Percentiles rank a stretch among this genome's conserved stretches.
Conservation (phyloP, 345 rosid genomes). For the Eucalyptus tenuipes region DNA sequence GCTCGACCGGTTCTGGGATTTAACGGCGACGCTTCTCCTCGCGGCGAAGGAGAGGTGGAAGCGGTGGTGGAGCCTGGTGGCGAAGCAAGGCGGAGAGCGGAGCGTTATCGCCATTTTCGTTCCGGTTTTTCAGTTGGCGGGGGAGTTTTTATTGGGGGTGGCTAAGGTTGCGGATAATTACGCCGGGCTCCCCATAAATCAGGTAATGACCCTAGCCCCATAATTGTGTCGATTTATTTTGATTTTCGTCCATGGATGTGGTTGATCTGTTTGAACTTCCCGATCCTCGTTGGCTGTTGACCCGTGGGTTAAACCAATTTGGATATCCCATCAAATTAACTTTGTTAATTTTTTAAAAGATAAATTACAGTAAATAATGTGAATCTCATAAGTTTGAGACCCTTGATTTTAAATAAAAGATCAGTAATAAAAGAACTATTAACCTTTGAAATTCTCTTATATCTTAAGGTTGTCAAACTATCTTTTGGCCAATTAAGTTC, state of each 20-base stretch:
- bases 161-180: not conserved
- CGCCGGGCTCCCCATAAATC: not conserved
- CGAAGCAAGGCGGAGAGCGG: conserved; percentile 15
- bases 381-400: not conserved
- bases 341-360: not conserved
- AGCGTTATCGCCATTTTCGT: conserved; percentile 59
- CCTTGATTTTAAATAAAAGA: not conserved
- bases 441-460: not conserved
- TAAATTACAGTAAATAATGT: not conserved
- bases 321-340: not conserved
- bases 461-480: not conserved
- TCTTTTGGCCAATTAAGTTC: not conserved
- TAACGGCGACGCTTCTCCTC: conserved; percentile 15
- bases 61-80: conserved; percentile 12
- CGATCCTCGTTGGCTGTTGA: not conserved
- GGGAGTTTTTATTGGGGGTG: not conserved
- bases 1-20: conserved; percentile 23
- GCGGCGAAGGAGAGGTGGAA: not conserved
- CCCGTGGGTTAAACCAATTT: not conserved
- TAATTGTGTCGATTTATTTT: not conserved
- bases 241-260: not conserved
- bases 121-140: not conserved
- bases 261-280: not conserved
- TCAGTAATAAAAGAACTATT: not conserved
- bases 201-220: not conserved